Evolutionary conservation across 2,329 filamentous ascomycete genomes (phyloP).

Genomic region (Talaromyces sp.): DNA sequence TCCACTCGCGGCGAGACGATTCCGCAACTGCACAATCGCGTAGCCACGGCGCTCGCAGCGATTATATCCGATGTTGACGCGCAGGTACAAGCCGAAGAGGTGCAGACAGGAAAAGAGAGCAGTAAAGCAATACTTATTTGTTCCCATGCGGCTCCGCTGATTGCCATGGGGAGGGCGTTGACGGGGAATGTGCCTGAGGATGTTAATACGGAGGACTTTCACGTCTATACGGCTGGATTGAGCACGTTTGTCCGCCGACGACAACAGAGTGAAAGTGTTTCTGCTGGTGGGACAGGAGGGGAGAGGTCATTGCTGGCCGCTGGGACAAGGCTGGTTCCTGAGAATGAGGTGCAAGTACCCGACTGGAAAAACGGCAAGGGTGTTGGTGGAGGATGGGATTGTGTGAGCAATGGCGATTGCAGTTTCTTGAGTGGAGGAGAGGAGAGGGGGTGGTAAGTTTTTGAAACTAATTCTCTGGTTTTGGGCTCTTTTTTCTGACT

Average conservation of each 20-base stretch:
- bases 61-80: constrained; percentile 69
- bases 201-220: constrained; percentile 70
- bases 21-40: constrained; percentile 70
- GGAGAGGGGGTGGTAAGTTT: constrained; percentile 77
- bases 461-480: constrained; percentile 2
- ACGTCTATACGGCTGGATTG: constrained; percentile 76
- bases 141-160: constrained; percentile 84
- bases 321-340: constrained; percentile 23
- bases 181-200: constrained; percentile 72
- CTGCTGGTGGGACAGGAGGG: constrained; percentile 17
- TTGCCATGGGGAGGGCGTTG: constrained; percentile 75
- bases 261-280: background rate
- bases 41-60: constrained; percentile 62
- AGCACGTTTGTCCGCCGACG: constrained; percentile 60
- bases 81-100: constrained; percentile 36
- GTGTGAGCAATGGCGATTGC: constrained; percentile 76
- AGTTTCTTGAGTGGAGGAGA: constrained; percentile 72
- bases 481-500: constrained; percentile 15
- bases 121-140: constrained; percentile 66
- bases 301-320: constrained; percentile 20
- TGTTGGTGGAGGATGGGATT: constrained; percentile 73
- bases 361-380: constrained; percentile 57
- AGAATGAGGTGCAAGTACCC: constrained; percentile 19
- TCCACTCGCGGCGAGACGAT: constrained; percentile 72
- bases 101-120: constrained; percentile 29